Conservation (phyloP, 169 alveolate genomes). For the Cryptosporidium sp. region DNA sequence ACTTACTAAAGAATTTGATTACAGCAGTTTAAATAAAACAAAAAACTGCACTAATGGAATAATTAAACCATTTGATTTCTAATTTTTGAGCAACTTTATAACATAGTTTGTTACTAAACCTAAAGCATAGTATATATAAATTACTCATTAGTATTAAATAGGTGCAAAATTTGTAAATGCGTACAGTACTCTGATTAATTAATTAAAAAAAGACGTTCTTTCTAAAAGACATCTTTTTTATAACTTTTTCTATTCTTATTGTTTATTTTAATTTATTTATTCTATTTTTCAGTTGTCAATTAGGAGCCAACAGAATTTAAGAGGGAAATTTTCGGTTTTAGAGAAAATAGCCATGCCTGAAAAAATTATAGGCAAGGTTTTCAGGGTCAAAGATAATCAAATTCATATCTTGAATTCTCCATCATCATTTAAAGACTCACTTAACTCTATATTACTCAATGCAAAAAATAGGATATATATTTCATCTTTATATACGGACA, state of each 20-base stretch:
- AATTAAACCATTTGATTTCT: not conserved
- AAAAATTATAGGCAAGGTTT: constrained; percentile 16
- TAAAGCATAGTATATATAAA: too few relatives aligned
- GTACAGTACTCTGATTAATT: too few relatives aligned
- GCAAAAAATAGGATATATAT: constrained; percentile 48
- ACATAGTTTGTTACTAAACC: too few relatives aligned
- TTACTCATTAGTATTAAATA: not conserved
- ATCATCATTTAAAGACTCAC: constrained; percentile 25
- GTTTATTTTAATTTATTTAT: not conserved
- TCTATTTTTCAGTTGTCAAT: not conserved
- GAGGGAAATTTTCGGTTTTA: not conserved
- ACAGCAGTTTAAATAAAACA: not conserved
- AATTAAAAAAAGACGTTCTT: too few relatives aligned
- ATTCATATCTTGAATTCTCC: constrained; percentile 56
- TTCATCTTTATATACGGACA: constrained; percentile 45
- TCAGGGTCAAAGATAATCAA: constrained; percentile 28
- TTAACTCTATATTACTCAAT: constrained; percentile 21
- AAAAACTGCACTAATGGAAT: too few relatives aligned
- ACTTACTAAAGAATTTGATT: constrained; percentile 5
- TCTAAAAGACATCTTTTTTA: not conserved
- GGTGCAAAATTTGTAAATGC: not conserved
- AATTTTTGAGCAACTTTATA: not conserved
- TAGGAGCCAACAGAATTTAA: not conserved
- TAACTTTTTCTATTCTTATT: not conserved
- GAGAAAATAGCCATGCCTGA: not conserved